A percentile compares a stretch with the other conserved stretches of the same genome.
These are phyloP conservation scores for Naganishia vishniacii DNA, from an alignment of 768 basidiomycete genomes.

Conservation along the genomic window DNA sequence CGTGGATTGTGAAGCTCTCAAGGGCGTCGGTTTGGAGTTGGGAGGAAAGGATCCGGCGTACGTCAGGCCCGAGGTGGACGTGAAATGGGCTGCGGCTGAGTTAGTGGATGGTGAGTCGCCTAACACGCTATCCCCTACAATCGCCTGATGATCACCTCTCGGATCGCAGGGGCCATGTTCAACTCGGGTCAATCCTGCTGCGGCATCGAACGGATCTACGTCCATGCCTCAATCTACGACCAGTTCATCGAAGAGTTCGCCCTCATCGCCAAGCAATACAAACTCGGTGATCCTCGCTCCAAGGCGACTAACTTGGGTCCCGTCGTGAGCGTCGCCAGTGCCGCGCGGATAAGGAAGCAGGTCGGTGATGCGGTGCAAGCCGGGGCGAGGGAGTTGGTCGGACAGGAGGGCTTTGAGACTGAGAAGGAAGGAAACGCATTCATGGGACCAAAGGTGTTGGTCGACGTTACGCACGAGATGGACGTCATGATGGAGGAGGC, in stretches of 20 bases:
- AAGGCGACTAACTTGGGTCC: slow-evolving; percentile 78
- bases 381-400: slow-evolving; percentile 72
- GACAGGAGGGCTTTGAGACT: slow-evolving; percentile 59
- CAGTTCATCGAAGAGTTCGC: slow-evolving; percentile 69
- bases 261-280: slow-evolving; percentile 71
- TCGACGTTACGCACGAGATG: slow-evolving; percentile 89
- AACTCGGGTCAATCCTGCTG: slow-evolving; percentile 98
- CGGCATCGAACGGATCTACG: slow-evolving; percentile 91
- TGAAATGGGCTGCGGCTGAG: slow-evolving; percentile 74
- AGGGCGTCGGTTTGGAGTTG: slow-evolving; percentile 83
- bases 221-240: slow-evolving; percentile 77
- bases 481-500: slow-evolving; percentile 74
- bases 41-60: slow-evolving; percentile 99
- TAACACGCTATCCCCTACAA: not conserved
- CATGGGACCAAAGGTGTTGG: slow-evolving; percentile 83
- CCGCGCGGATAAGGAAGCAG: slow-evolving; percentile 77
- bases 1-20: slow-evolving; percentile 59
- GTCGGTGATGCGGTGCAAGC: slow-evolving; percentile 73
- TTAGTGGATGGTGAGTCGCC: slow-evolving; percentile 72
- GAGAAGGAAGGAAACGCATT: slow-evolving; percentile 67
- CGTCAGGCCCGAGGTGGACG: slow-evolving; percentile 76
- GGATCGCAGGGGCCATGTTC: slow-evolving; percentile 77
- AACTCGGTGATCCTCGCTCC: slow-evolving; percentile 76
- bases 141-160: not conserved
- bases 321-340: slow-evolving; percentile 82